Percentiles rank a stretch among this genome's conserved stretches.
These are phyloP conservation scores for Scutellaria barbata DNA, from an alignment of 257 asterid species.

Conservation along the genomic window DNA sequence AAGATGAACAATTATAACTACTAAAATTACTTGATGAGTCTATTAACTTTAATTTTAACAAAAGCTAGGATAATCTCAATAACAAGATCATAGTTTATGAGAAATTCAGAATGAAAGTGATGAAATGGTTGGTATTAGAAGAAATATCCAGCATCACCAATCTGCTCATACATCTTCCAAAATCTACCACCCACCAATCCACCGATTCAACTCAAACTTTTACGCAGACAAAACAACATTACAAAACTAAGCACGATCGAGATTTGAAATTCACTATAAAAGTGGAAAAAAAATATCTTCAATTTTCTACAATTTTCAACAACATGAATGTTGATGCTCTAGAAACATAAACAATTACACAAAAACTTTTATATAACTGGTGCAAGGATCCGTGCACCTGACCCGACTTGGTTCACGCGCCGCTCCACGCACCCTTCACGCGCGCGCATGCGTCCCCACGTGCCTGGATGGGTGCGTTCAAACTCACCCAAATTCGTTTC, in stretches of 20 bases:
- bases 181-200: slow-evolving; percentile 40
- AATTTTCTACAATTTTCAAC: too few relatives aligned
- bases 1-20: slow-evolving; percentile 25
- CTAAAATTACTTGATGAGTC: slow-evolving; percentile 32
- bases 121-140: slow-evolving; percentile 55
- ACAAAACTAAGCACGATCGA: slow-evolving; percentile 16
- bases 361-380: too few relatives aligned
- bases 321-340: too few relatives aligned
- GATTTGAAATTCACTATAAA: neutral
- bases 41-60: slow-evolving; percentile 41
- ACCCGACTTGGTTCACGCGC: too few relatives aligned
- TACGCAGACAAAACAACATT: neutral
- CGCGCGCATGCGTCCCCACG: too few relatives aligned
- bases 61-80: slow-evolving; percentile 54
- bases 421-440: too few relatives aligned
- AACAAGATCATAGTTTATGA: slow-evolving; percentile 42
- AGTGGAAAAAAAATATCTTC: slow-evolving; percentile 9
- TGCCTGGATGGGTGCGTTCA: too few relatives aligned
- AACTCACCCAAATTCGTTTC: too few relatives aligned
- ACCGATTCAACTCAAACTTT: slow-evolving; percentile 27
- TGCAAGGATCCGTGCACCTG: too few relatives aligned
- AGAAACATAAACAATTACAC: too few relatives aligned
- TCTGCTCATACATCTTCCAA: slow-evolving; percentile 87
- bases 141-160: slow-evolving; percentile 66
- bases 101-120: slow-evolving; percentile 46